Conservation (phyloP, 31 red algal genomes). For the Endocladia muricata region DNA sequence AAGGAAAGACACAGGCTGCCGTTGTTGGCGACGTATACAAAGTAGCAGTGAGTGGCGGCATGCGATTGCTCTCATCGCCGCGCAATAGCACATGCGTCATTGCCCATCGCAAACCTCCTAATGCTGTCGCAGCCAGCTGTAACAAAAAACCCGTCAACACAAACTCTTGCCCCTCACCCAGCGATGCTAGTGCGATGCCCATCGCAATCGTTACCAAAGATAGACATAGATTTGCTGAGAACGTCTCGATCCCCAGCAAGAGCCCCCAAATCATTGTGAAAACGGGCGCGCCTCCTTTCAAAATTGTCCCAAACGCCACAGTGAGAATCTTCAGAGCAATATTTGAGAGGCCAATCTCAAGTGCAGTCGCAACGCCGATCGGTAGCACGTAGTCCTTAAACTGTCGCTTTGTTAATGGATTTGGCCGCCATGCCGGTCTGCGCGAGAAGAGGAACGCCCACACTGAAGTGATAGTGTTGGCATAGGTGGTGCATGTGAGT, state of each 20-base stretch:
- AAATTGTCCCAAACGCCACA: conserved; percentile 93
- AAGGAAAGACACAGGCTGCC: conserved; percentile 79
- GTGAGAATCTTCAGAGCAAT: conserved; percentile 84
- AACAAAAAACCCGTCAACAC: conserved; percentile 63
- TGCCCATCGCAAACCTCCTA: conserved; percentile 93
- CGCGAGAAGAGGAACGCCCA: conserved; percentile 68
- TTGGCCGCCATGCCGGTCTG: conserved; percentile 20
- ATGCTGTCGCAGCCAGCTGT: conserved; percentile 74
- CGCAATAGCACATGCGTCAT: conserved; percentile 85
- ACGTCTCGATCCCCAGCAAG: conserved; percentile 73
- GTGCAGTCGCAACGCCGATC: conserved; percentile 83
- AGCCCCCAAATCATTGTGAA: conserved; percentile 97
- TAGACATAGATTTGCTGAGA: conserved; percentile 61
- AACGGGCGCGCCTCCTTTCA: conserved; percentile 94
- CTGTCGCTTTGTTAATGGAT: conserved; percentile 50
- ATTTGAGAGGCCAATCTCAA: conserved; percentile 98
- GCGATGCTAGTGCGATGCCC: conserved; percentile 75
- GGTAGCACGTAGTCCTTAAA: conserved; percentile 83
- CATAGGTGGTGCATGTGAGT: conserved; percentile 68
- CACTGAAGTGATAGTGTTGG: conserved; percentile 65
- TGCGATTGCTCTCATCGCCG: conserved; percentile 9
- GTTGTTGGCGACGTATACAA: conserved; percentile 92
- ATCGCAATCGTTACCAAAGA: conserved; percentile 67
- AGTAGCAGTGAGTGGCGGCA: conserved; percentile 82
- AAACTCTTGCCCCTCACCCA: conserved; percentile 78